These are phyloP conservation scores for Tricholoma sp. DNA, from an alignment of 768 basidiomycete genomes.

Conservation along the genomic window DNA sequence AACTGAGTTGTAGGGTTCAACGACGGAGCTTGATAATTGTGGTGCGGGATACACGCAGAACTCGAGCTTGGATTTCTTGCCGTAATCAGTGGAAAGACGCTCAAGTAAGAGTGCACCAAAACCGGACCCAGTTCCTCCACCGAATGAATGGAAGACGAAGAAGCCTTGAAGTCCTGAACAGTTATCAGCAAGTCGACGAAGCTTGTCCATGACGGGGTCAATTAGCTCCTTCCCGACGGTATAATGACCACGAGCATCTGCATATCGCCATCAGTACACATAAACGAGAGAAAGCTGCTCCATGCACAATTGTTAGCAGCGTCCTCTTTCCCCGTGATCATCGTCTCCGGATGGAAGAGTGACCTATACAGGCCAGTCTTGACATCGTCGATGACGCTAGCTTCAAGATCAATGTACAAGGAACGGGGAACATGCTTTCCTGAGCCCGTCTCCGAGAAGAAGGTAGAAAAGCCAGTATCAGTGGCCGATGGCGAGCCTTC, in stretches of 20 bases:
- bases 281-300: neutral
- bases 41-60: slow-evolving; percentile 98
- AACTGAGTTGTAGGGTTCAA: slow-evolving; percentile 98
- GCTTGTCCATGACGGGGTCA: slow-evolving; percentile 94
- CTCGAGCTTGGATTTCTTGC: slow-evolving; percentile 99
- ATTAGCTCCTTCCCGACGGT: slow-evolving; percentile 98
- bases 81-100: slow-evolving; percentile 95
- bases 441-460: slow-evolving; percentile 96
- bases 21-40: slow-evolving; percentile 90
- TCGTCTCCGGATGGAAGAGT: slow-evolving; percentile 98
- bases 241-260: slow-evolving; percentile 98
- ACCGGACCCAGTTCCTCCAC: slow-evolving; percentile 98
- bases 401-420: slow-evolving; percentile 95
- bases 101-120: slow-evolving; percentile 97
- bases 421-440: slow-evolving; percentile 98
- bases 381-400: slow-evolving; percentile 97
- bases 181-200: slow-evolving; percentile 95
- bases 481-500: slow-evolving; percentile 70
- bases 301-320: slow-evolving; percentile 95
- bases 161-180: slow-evolving; percentile 98
- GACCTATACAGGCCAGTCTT: slow-evolving; percentile 92
- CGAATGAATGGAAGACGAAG: slow-evolving; percentile 99
- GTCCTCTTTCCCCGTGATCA: slow-evolving; percentile 98
- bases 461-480: slow-evolving; percentile 95
- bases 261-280: neutral